Conservation (phyloP, 192 early-diverging fungal species). For the Entomortierella parvispora region DNA sequence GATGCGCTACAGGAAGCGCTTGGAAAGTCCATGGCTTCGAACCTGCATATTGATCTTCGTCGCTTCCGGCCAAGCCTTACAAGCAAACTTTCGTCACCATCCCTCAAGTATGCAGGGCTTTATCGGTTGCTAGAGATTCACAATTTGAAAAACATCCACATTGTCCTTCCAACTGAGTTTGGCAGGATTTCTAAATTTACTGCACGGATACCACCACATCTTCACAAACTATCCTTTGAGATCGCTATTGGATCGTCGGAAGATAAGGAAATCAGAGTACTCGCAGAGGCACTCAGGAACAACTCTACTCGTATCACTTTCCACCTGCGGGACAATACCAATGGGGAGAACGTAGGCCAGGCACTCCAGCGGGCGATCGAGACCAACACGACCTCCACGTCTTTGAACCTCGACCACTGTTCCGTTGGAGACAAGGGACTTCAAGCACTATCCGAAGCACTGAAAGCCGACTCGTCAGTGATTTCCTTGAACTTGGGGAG, state of each 20-base stretch:
- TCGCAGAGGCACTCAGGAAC: neutral
- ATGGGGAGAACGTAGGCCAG: neutral
- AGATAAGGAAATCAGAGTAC: neutral
- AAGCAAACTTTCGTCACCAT: neutral
- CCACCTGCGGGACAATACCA: neutral
- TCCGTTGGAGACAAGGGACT: constrained; percentile 3
- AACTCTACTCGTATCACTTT: neutral
- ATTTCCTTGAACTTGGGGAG: neutral
- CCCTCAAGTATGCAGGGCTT: neutral
- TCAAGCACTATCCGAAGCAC: constrained; percentile 6
- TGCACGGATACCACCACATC: neutral
- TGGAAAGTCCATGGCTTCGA: neutral
- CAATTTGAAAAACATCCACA: neutral
- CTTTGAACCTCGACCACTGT: constrained; percentile 1
- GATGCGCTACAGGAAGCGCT: neutral
- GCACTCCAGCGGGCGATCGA: no score
- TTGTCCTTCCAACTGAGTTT: neutral
- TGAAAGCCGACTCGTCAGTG: constrained; percentile 3
- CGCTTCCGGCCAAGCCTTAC: neutral
- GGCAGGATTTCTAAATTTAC: neutral
- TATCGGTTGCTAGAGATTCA: neutral
- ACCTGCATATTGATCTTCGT: no score
- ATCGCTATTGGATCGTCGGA: neutral
- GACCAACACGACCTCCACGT: neutral
- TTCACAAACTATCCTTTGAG: neutral